Conservation (phyloP, 163 green algal species). For the Trebouxia gelatinosa region DNA sequence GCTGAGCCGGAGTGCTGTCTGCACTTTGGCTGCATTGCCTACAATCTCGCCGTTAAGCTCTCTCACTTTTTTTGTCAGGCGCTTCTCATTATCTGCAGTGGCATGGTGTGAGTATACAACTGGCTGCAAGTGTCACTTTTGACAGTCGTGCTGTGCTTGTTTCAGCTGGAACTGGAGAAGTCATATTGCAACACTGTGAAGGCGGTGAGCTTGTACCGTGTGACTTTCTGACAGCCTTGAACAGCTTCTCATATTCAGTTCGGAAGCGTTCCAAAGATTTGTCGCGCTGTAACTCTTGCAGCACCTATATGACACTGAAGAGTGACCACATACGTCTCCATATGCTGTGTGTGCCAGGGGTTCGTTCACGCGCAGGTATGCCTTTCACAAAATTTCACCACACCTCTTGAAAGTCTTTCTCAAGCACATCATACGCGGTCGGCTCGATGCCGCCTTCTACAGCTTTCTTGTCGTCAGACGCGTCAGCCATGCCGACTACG, state of each 20-base stretch:
- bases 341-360: neutral
- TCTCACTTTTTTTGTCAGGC: slow-evolving; percentile 83
- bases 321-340: neutral
- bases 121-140: neutral
- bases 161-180: neutral
- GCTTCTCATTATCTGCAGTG: slow-evolving; percentile 81
- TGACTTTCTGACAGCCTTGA: slow-evolving; percentile 80
- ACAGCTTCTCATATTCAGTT: slow-evolving; percentile 90
- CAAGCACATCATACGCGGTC: slow-evolving; percentile 60
- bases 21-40: slow-evolving; percentile 83
- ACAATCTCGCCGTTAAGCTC: slow-evolving; percentile 92
- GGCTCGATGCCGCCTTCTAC: neutral
- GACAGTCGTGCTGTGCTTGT: neutral
- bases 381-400: too few relatives aligned
- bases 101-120: neutral
- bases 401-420: slow-evolving; percentile 80
- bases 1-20: slow-evolving; percentile 85
- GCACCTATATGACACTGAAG: slow-evolving; percentile 61
- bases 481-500: slow-evolving; percentile 38
- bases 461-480: slow-evolving; percentile 44
- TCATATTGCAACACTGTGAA: neutral
- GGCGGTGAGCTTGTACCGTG: slow-evolving; percentile 58
- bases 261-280: slow-evolving; percentile 76
- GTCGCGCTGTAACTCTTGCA: slow-evolving; percentile 78
- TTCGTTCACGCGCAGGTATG: neutral